Base-by-base conservation (phyloP, 2,329 filamentous ascomycete species). In the Westerdykella ornata region DNA sequence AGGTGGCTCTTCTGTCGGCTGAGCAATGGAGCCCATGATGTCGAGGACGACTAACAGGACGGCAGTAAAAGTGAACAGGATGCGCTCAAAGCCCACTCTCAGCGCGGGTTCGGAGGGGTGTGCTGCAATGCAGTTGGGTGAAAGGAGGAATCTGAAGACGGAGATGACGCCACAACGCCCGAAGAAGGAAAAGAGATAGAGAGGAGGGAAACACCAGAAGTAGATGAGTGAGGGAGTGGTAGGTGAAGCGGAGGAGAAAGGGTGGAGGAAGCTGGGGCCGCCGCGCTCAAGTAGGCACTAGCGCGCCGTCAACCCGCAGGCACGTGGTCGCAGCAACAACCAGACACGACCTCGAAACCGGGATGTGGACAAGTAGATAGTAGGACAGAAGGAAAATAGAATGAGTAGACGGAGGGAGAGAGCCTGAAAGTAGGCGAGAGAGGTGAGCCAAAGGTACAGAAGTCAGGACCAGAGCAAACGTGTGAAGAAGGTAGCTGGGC, bases 181-280 rank as follows among this genome's bases (percentile, higher is more conserved):
- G 33, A 44, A 22, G 41, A 40, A 38, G 36, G 32, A 37, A 20
- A 17, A 35, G 40, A 38, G 16, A 15, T 16, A 34, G 17, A 12
- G 19, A 37, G 17, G 41, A 9, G 19, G 31, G 22, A 36, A 26
- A 15, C 7, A 22, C 32, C 9, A 35, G 34, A 35, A 14, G 15
- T 36, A 22, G 14, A 17, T 20, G 34, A 17, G 17, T 4, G 6
- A 8, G n/a, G 3, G 19, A 8, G 34, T 15, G n/a, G 34, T n/a
- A 31, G 12, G 37, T 29, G 26, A 26, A 15, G 17, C 18, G 30
- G 39, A 14, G 30, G 35, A 38, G 39, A 46, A 43, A 44, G 37
- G 15, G 38, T 18, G 42, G 26, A 15, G 29, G 42, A 35, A 22
- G 37, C 6, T 15, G 31, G 22, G 22, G 22, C 22, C 22, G 8